Conservation (phyloP, 495 filamentous ascomycete genomes). For the Rusavskia elegans region DNA sequence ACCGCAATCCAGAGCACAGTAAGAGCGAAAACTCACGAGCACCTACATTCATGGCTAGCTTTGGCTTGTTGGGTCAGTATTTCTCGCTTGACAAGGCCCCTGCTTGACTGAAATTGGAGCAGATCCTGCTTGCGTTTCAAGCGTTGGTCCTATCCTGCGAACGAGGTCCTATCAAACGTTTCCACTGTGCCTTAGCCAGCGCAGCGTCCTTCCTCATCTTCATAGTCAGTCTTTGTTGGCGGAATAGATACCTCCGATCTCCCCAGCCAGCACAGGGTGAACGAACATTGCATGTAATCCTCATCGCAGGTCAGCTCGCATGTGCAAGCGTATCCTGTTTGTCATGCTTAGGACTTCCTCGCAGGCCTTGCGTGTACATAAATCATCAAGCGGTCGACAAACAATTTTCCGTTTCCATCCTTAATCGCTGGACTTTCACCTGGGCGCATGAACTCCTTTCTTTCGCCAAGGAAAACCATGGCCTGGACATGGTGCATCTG, state of each 20-base stretch:
- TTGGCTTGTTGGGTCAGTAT: conserved; percentile 23
- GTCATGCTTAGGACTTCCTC: conserved; percentile 33
- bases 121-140: conserved; percentile 28
- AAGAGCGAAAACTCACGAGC: neutral
- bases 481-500: conserved; percentile 43
- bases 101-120: neutral
- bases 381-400: conserved; percentile 45
- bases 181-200: conserved; percentile 28
- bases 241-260: neutral
- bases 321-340: conserved; percentile 18
- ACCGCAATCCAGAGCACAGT: conserved; percentile 25
- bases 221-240: conserved; percentile 9
- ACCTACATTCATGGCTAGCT: conserved; percentile 18
- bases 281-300: neutral
- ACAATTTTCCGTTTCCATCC: conserved; percentile 41
- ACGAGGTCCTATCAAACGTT: conserved; percentile 28
- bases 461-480: conserved; percentile 34
- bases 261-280: neutral
- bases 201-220: conserved; percentile 26
- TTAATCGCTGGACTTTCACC: conserved; percentile 44
- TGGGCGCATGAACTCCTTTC: conserved; percentile 43
- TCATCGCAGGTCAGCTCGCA: conserved; percentile 3
- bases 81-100: too few relatives aligned
- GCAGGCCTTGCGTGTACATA: conserved; percentile 48
- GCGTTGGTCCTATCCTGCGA: conserved; percentile 24